Base-by-base conservation (phyloP, 768 basidiomycete species). In the Nevesoporus exiguus region DNA sequence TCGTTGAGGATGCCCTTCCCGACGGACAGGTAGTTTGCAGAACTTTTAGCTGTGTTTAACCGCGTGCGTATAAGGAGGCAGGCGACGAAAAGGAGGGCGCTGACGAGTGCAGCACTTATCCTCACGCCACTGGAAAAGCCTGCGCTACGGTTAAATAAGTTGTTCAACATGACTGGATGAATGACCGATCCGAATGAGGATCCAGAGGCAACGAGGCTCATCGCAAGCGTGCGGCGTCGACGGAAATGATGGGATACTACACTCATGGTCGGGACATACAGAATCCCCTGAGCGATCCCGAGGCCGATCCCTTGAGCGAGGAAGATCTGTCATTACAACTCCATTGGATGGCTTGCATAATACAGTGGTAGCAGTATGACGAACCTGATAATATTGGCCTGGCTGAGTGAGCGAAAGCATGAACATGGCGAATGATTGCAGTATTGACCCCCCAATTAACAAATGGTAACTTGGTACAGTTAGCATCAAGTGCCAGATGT, bases 101-200 rank as follows among this genome's bases (percentile, higher is more conserved):
- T 70, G 34, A 73, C 65, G 25, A 82, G 56, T 10, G 69, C 77
- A 11, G 78, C 79, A 45, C 77, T 80, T 21, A 73, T 75, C 17
- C 76, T 75, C n/a, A 79, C 78, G 29, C 78, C 78, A 30, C 73
- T 71, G n/a, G 73, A 67, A 33, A 80, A 83, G 72, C 54, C 61
- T n/a, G 61, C 29, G 5, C 47, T 41, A 7, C 56, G 40, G 45
- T 59, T 58, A 40, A 49, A 60, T 30, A 63, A 37, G 33, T 60
- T 59, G 57, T 72, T 72, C 61, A 71, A 72, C 72, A 57, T 71
- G 41, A 51, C 65, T 50, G 46, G 70, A 51, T 57, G 71, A 24
- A 59, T 58, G 31, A 62, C 39, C 4, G 65, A 15, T 36, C 69
- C 68, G 7, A 67, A 34, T 52, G 70, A 66, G 53, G 76, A 62